Conservation (phyloP, 768 basidiomycete species). For the Paxillus involutus region DNA sequence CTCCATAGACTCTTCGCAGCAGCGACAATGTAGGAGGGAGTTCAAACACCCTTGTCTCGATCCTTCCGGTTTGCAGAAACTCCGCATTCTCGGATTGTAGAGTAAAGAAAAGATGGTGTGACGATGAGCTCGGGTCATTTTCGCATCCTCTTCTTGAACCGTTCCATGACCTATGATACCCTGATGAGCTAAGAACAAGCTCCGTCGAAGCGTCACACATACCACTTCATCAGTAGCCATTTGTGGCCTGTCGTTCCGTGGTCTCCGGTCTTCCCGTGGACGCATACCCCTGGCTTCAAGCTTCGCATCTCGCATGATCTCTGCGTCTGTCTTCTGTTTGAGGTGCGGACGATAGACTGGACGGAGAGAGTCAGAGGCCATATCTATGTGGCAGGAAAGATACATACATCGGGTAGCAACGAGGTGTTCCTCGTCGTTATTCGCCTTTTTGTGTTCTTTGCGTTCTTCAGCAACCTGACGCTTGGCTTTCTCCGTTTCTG, state of each 20-base stretch:
- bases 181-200: not conserved
- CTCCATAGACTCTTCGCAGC: no score
- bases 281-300: constrained; percentile 81
- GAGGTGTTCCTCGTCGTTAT: constrained; percentile 78
- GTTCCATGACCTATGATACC: constrained; percentile 80
- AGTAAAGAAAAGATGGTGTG: not conserved
- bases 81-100: no score
- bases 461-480: constrained; percentile 76
- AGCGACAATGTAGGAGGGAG: no score
- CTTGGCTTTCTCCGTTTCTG: constrained; percentile 97
- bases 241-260: constrained; percentile 59
- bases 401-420: constrained; percentile 83
- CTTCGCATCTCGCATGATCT: constrained; percentile 86
- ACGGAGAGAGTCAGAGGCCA: not conserved
- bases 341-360: constrained; percentile 84
- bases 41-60: no score
- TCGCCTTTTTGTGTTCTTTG: constrained; percentile 52
- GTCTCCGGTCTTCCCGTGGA: constrained; percentile 38
- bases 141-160: constrained; percentile 96
- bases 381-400: not conserved
- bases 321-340: constrained; percentile 82
- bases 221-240: constrained; percentile 93
- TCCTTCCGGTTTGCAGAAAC: no score
- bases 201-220: constrained; percentile 23
- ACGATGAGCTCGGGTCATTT: constrained; percentile 41